Evolutionary conservation across 345 rosid genomes (phyloP), one percentile per base, ranked within the genome.

Genomic region (Limnanthes douglasii): DNA sequence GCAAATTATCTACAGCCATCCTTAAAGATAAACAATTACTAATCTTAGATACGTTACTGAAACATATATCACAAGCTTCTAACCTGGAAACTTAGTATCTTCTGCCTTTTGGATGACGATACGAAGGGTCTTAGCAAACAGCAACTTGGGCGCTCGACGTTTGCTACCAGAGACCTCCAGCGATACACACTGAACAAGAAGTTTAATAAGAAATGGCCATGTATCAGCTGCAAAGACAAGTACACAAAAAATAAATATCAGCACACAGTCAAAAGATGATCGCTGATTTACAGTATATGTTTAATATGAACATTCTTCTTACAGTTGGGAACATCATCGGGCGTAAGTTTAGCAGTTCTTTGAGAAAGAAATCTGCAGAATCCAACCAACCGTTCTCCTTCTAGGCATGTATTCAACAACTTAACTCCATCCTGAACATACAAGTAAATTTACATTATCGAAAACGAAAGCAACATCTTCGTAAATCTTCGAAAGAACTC

Each of bases 331-430:
- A 88, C 56, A 50, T 78, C 81, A 34, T 76, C 73, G 3, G 61
- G 60, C 41, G 62, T 70, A 29, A 88, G 78, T 45, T 60, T 57
- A 2, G 70, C 68, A 30, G 97, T 72, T 35, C 62, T 76, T 58
- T 64, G 70, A 26, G 70, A 69, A 17, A 88, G 53, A 65, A 59
- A 70, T 34, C 59, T 73, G 65, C 84, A 78, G 59, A 88, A 83
- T 26, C 49, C 46, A 11, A 54, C 40, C 4, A 81, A 70, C 40
- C 64, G 62, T 34, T 69, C 86, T 15, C 83, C 93, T 50, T 79
- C 93, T 18, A 79, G 50, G 93, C 93, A 88, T 3, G 78, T 65
- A 48, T 58, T 75, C 65, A 83, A 51, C 47, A 88, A 57, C 68
- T 76, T 88, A 38, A 83, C 31, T 39, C 95, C 95, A 34, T 88